Percentiles rank a stretch among this genome's conserved stretches.
Conservation (phyloP, 805 yeast species). For the Hanseniaspora meyeri region DNA sequence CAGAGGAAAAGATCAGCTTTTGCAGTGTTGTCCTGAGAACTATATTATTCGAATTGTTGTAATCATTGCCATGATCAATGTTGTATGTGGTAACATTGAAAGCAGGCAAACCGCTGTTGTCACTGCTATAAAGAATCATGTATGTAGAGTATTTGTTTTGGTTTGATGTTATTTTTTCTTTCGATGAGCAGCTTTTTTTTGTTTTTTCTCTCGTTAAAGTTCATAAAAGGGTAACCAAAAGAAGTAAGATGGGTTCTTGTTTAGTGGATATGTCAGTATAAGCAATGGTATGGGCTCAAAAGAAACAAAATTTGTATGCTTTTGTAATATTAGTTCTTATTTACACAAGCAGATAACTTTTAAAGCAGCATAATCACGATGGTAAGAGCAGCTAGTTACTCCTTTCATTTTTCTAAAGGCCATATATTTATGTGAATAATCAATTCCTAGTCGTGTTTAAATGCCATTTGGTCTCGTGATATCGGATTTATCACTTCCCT, state of each 20-base stretch:
- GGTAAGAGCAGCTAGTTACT: too few relatives aligned
- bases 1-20: neutral
- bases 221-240: too few relatives aligned
- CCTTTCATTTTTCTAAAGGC: too few relatives aligned
- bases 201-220: too few relatives aligned
- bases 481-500: neutral
- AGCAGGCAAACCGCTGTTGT: neutral
- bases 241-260: too few relatives aligned
- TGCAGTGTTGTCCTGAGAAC: neutral
- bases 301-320: too few relatives aligned
- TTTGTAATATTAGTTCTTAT: too few relatives aligned
- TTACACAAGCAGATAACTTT: too few relatives aligned
- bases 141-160: neutral
- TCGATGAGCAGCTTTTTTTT: neutral
- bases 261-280: too few relatives aligned
- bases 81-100: neutral
- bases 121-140: neutral
- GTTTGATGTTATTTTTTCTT: neutral
- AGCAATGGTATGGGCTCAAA: too few relatives aligned
- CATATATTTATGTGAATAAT: too few relatives aligned
- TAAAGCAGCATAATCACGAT: too few relatives aligned
- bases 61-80: slow-evolving; percentile 8
- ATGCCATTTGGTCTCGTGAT: neutral
- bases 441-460: neutral
- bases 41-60: neutral